phyloP scores from a whole-genome alignment of 257 asterid species.

The Lycium ferocissimum region DNA sequence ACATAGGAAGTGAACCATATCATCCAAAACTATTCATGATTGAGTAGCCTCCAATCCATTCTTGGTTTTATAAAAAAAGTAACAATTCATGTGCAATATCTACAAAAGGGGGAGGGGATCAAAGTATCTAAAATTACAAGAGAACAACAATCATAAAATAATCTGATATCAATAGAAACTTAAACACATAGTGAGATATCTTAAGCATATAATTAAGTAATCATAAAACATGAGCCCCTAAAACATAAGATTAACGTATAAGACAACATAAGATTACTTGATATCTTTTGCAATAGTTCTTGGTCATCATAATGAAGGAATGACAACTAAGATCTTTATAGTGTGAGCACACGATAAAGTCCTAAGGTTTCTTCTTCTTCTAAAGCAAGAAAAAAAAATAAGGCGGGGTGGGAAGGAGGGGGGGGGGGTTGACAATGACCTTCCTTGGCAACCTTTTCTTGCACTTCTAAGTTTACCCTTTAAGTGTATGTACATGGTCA shows the following conservation, averaged over 20 bases:
- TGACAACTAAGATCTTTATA: neutral
- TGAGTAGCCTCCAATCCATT: constrained; percentile 5
- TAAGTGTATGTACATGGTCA: neutral
- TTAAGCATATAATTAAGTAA: neutral
- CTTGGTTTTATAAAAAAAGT: constrained; percentile 4
- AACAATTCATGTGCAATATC: neutral
- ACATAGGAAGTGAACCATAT: constrained; percentile 5
- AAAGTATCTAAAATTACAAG: neutral
- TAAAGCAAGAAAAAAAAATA: too few relatives aligned
- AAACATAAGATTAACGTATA: neutral
- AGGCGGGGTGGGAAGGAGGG: too few relatives aligned
- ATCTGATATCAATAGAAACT: neutral
- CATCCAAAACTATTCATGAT: constrained; percentile 15
- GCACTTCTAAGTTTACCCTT: too few relatives aligned
- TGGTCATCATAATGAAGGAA: neutral
- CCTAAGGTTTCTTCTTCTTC: neutral
- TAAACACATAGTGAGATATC: neutral
- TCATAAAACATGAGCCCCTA: neutral
- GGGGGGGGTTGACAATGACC: too few relatives aligned
- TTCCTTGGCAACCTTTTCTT: too few relatives aligned
- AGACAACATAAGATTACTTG: neutral
- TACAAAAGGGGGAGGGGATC: neutral
- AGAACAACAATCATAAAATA: neutral
- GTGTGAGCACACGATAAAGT: neutral
- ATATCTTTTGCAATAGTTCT: neutral